Conservation (phyloP, 768 basidiomycete species). For the Tephrocybe sp. region DNA sequence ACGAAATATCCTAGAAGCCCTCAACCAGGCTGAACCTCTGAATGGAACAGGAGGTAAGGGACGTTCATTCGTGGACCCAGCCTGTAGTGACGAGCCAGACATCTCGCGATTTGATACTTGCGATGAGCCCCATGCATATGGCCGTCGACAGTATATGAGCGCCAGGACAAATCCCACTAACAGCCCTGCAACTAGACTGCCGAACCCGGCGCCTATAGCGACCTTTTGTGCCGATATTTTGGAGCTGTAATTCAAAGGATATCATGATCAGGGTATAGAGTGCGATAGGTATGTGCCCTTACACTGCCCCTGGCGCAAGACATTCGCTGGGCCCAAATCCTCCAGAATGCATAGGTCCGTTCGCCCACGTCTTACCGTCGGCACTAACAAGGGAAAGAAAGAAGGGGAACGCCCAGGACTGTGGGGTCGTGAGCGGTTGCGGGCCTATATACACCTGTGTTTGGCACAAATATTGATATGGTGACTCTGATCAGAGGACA, state of each 20-base stretch:
- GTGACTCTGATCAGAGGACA: too few relatives aligned
- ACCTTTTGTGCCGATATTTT: constrained; percentile 11
- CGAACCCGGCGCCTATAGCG: constrained; percentile 19
- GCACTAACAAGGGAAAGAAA: constrained; percentile 46
- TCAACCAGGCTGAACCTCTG: not conserved
- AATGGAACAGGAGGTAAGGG: not conserved
- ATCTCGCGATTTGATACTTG: too few relatives aligned
- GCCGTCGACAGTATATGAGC: constrained; percentile 1
- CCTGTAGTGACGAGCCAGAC: not conserved
- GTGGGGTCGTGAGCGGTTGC: not conserved
- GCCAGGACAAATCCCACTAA: constrained; percentile 11
- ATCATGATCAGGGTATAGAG: too few relatives aligned
- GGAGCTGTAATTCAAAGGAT: constrained; percentile 14
- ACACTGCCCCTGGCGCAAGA: constrained; percentile 37
- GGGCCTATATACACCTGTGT: too few relatives aligned
- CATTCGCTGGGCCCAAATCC: constrained; percentile 37
- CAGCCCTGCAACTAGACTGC: constrained; percentile 17
- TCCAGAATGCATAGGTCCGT: constrained; percentile 48
- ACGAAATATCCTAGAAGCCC: not conserved
- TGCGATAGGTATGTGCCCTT: constrained; percentile 3
- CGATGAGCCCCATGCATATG: not conserved
- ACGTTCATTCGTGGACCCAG: not conserved
- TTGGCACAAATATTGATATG: too few relatives aligned
- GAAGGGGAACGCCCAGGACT: constrained; percentile 48
- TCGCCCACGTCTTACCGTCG: constrained; percentile 44